Percentiles rank a stretch among this genome's conserved stretches.
These are phyloP conservation scores for Jamesozyma gamospora DNA, from an alignment of 805 yeast species.

Conservation along the genomic window DNA sequence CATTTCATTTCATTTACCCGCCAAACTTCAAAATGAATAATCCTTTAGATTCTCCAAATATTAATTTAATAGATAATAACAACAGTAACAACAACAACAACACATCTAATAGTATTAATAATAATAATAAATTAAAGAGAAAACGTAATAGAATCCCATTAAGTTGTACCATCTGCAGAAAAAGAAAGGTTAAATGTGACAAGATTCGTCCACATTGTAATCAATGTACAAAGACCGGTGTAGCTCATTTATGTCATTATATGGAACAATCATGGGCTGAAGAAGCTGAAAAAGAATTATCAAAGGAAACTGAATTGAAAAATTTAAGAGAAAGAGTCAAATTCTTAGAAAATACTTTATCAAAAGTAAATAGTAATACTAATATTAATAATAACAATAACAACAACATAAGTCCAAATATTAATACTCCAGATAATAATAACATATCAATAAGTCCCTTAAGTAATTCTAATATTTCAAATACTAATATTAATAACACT, in stretches of 20 bases:
- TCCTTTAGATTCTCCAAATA: no score
- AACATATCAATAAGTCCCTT: background rate
- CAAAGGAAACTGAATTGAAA: conserved; percentile 37
- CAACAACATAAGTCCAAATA: conserved; percentile 5
- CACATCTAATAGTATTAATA: background rate
- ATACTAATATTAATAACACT: background rate
- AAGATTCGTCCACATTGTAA: conserved; percentile 46
- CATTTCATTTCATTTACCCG: background rate
- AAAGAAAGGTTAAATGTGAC: conserved; percentile 42
- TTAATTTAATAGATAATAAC: no score
- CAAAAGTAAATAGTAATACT: conserved; percentile 9
- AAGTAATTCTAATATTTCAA: background rate
- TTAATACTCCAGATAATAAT: conserved; percentile 15
- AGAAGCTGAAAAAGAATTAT: conserved; percentile 37
- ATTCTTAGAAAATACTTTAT: conserved; percentile 40
- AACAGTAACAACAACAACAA: background rate
- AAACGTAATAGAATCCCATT: conserved; percentile 41
- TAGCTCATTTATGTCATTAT: conserved; percentile 47
- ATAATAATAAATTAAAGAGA: conserved; percentile 19
- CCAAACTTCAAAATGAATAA: background rate
- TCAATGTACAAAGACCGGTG: conserved; percentile 48
- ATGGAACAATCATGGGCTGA: conserved; percentile 54
- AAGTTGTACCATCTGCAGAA: conserved; percentile 39
- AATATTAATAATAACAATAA: background rate
- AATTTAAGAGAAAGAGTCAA: conserved; percentile 49